Percentiles rank a stretch among this genome's conserved stretches.
Conservation (phyloP, 2,329 filamentous ascomycete species). For the Magnaporthiopsis incrustans region DNA sequence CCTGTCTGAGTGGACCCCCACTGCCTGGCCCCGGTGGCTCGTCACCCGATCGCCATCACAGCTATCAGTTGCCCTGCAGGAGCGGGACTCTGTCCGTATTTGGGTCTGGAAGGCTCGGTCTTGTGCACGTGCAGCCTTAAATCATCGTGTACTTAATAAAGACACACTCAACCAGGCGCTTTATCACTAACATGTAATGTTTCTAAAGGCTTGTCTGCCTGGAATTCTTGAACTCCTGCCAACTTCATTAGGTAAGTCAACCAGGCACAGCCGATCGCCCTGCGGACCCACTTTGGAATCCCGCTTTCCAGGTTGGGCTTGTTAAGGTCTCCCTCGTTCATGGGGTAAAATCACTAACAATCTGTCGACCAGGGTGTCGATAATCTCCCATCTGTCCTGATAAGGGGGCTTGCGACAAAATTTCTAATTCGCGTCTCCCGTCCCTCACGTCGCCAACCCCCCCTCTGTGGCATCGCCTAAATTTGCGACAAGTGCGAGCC, state of each 20-base stretch:
- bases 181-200: background rate
- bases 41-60: background rate
- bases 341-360: background rate
- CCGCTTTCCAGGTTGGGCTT: background rate
- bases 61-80: background rate
- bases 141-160: no score
- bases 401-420: slow-evolving; percentile 5
- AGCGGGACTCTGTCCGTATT: background rate
- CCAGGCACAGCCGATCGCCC: background rate
- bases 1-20: background rate
- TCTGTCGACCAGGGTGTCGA: background rate
- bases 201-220: background rate
- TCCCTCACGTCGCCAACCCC: background rate
- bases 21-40: no score
- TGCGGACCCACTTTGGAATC: background rate
- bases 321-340: background rate
- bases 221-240: background rate
- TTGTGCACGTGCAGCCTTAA: background rate
- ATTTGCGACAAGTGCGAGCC: background rate
- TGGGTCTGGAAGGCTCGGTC: background rate
- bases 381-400: background rate
- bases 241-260: no score
- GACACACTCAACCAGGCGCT: no score
- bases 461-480: slow-evolving; percentile 5
- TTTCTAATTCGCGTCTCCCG: background rate